Conservation (phyloP, 176 grass and related monocot genomes). For the Cymbopogon citratus region DNA sequence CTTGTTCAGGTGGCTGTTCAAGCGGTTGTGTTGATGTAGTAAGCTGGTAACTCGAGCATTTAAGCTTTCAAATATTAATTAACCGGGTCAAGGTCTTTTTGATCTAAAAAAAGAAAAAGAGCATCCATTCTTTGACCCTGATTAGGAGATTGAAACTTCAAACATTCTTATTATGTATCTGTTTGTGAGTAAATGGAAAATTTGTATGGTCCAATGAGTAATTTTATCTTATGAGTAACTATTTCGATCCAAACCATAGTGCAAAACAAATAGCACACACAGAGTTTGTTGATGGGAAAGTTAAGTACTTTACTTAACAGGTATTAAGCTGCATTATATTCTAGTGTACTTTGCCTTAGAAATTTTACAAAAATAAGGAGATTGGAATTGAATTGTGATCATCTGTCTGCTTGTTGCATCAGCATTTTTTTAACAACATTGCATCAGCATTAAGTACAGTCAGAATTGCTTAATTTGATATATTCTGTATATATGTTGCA, state of each 20-base stretch:
- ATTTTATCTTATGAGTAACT: not conserved
- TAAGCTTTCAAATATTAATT: not conserved
- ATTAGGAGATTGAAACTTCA: not conserved
- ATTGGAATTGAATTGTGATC: not conserved
- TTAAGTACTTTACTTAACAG: not conserved
- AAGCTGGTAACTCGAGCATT: not conserved
- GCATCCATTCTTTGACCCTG: not conserved
- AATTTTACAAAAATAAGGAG: not conserved
- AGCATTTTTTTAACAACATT: no score
- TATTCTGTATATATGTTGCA: not conserved
- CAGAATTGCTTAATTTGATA: not conserved
- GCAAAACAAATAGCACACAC: not conserved
- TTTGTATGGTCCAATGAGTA: not conserved
- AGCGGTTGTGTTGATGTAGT: not conserved
- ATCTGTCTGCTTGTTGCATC: not conserved
- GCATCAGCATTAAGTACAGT: not conserved
- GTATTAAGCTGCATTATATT: not conserved
- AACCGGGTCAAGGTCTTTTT: not conserved
- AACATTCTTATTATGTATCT: not conserved
- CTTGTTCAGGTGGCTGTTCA: not conserved
- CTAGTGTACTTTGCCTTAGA: not conserved
- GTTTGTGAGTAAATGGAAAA: not conserved
- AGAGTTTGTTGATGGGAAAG: not conserved
- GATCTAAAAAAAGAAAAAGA: not conserved
- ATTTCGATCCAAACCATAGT: not conserved